These are phyloP conservation scores for Plenodomus tracheiphilus DNA, from an alignment of 2,329 filamentous ascomycete genomes.

Conservation along the genomic window DNA sequence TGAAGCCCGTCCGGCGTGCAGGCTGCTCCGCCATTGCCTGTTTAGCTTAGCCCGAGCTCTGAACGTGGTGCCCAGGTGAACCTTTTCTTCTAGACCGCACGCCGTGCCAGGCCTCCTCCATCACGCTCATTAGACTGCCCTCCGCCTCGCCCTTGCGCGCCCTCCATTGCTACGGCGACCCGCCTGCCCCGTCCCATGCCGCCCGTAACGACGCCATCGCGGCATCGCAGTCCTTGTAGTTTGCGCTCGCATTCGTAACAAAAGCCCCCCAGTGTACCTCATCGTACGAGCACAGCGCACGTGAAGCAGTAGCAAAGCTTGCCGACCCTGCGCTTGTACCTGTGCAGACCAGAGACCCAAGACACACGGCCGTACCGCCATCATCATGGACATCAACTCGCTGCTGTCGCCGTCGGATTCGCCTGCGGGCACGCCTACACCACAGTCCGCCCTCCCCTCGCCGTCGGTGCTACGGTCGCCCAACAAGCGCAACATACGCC, in stretches of 20 bases:
- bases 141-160: conserved; percentile 7
- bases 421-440: conserved; percentile 43
- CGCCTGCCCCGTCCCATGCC: conserved; percentile 26
- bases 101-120: conserved; percentile 3
- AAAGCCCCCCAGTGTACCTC: not conserved
- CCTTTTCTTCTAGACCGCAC: conserved; percentile 26
- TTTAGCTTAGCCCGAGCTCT: conserved; percentile 30
- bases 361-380: not conserved
- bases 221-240: conserved; percentile 17
- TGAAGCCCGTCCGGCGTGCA: conserved; percentile 9
- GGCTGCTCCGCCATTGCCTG: conserved; percentile 23
- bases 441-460: conserved; percentile 30
- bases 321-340: too few species aligned
- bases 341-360: not conserved
- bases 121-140: conserved; percentile 16
- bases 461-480: conserved; percentile 35
- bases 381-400: conserved; percentile 54
- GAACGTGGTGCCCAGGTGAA: conserved; percentile 13
- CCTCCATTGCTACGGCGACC: conserved; percentile 11
- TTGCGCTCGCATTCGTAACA: conserved; percentile 12
- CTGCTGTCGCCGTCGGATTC: conserved; percentile 54
- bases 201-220: conserved; percentile 17
- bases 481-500: conserved; percentile 34
- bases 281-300: conserved; percentile 4
- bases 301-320: not conserved